phyloP scores from a whole-genome alignment of 441 rosid genomes.

The Syzygium syzygioides region DNA sequence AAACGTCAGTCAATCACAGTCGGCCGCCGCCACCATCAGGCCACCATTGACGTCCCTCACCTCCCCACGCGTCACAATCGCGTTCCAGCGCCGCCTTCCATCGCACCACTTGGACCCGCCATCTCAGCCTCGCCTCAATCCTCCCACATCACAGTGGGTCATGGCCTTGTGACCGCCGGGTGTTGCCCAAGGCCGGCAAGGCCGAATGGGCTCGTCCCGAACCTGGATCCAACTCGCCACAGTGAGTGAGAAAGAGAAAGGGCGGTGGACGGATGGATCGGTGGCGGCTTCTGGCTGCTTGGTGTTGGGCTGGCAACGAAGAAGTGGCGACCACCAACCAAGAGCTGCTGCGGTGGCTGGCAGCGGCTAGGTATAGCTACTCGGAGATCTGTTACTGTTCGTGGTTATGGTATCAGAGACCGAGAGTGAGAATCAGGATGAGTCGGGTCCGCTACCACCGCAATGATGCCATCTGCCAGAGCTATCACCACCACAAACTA shows the following conservation, averaged over 20 bases:
- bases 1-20: neutral
- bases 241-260: neutral
- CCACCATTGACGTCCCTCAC: neutral
- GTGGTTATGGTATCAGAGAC: neutral
- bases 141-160: neutral
- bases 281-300: neutral
- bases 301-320: neutral
- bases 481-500: neutral
- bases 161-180: neutral
- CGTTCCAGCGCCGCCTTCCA: neutral
- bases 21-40: too few relatives aligned
- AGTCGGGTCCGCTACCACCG: neutral
- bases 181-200: neutral
- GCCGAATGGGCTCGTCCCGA: neutral
- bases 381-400: neutral
- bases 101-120: neutral
- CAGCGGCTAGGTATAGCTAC: neutral
- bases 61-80: neutral
- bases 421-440: neutral
- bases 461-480: neutral
- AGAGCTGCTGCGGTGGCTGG: neutral
- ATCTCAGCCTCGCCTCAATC: neutral
- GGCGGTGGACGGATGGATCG: neutral
- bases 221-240: neutral
- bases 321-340: neutral